Evolutionary conservation across 2,329 filamentous ascomycete species (phyloP), one percentile per base, ranked within the genome.

Genomic region (Macrophomina tecta): DNA sequence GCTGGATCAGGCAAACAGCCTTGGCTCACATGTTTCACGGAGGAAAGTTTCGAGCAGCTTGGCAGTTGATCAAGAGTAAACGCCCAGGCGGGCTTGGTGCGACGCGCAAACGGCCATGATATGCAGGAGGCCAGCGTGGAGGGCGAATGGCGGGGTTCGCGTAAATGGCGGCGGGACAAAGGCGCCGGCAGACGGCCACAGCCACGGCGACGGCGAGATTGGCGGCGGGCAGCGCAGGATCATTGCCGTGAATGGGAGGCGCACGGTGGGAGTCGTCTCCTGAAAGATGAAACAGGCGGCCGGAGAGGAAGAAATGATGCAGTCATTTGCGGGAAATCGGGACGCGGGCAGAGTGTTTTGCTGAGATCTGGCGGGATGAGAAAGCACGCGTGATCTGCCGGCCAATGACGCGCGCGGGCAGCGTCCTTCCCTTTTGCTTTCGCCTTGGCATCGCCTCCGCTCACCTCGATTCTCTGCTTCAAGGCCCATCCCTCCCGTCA

Each of bases 331-430:
- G 42, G 28, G 16, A 18, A 14, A 14, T 23, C 38, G 28, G 55
- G 9, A 9, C 58, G 58, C 16, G 38, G 45, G 7, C 23, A 30
- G 18, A 28, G 23, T 38, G 58, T 62, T 62, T 62, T 45, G 58
- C 58, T 62, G n/a, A 49, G 58, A 62, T 62, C 30, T 18, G 42
- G 42, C 11, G 32, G 45, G 23, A 34, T 32, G 32, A 46, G 14
- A 23, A 23, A 23, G 23, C 23, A 23, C 23, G 23, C 30, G 42
- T 32, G 58, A 62, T 62, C 58, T 49, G 42, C 58, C 58, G 45
- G 42, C 58, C 45, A 62, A 62, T 62, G 58, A 28, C 58, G 45
- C 45, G 42, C 30, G 58, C 58, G 58, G 45, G 58, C 40, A 61
- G 56, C 40, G 36, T 61, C n/a, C 30, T 48, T 48, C 18, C 8